These are phyloP conservation scores for Hippophae gyantsensis DNA, from an alignment of 306 rosid genomes.

Conservation along the genomic window DNA sequence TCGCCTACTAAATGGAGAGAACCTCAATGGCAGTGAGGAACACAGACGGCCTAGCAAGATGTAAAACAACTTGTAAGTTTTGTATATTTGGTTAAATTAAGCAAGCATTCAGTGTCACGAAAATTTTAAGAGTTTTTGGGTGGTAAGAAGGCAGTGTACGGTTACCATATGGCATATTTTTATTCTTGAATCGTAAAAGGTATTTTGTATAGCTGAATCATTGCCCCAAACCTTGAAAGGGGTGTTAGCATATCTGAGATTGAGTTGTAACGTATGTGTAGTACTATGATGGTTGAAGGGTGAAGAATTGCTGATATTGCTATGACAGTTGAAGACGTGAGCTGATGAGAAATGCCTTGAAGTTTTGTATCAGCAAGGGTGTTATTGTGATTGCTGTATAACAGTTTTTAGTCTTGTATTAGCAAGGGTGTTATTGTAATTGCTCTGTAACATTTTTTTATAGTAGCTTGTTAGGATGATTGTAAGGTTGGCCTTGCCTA, in stretches of 20 bases:
- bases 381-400: no score
- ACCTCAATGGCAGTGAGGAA: slow-evolving; percentile 36
- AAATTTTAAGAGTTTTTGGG: slow-evolving; percentile 17
- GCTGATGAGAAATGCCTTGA: no score
- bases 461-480: no score
- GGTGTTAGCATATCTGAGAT: background rate
- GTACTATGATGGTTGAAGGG: no score
- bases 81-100: slow-evolving; percentile 11
- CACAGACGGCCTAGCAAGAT: slow-evolving; percentile 10
- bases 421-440: no score
- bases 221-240: background rate
- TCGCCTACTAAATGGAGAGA: slow-evolving; percentile 42
- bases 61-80: slow-evolving; percentile 23
- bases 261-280: no score
- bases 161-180: background rate
- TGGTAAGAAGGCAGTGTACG: slow-evolving; percentile 25
- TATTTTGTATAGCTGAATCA: slow-evolving; percentile 11
- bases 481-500: no score
- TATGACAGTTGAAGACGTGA: no score
- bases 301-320: no score
- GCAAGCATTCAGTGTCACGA: slow-evolving; percentile 4
- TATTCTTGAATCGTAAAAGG: background rate
- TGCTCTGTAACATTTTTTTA: no score
- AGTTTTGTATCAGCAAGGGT: no score
- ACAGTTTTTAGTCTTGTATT: no score